Conservation (phyloP, 495 filamentous ascomycete species). For the Neurospora tetrasperma region DNA sequence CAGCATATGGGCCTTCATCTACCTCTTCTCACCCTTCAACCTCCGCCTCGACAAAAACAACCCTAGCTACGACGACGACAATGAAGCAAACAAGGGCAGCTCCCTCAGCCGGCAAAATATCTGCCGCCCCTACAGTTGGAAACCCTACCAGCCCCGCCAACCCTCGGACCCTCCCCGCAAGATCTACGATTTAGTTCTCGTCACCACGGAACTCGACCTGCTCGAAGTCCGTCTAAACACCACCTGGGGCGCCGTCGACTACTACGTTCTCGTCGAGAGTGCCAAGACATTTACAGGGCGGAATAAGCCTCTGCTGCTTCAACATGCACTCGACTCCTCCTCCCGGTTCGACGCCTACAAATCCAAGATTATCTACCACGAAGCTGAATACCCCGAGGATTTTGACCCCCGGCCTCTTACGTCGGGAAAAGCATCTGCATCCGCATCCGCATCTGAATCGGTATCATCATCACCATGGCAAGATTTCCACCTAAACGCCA, state of each 20-base stretch:
- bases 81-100: not conserved
- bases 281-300: constrained; percentile 39
- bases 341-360: constrained; percentile 30
- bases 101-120: constrained; percentile 7
- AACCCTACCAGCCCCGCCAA: constrained; percentile 14
- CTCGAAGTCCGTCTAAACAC: constrained; percentile 48
- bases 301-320: constrained; percentile 38
- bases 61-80: not conserved
- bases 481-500: constrained; percentile 42
- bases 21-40: not conserved
- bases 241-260: constrained; percentile 40
- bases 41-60: not conserved
- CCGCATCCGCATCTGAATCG: not conserved
- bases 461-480: constrained; percentile 14
- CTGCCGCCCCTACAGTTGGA: constrained; percentile 35
- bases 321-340: constrained; percentile 12
- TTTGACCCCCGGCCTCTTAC: constrained; percentile 18
- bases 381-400: constrained; percentile 32
- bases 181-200: constrained; percentile 45
- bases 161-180: constrained; percentile 24
- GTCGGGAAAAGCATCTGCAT: constrained; percentile 27
- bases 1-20: not conserved
- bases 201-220: constrained; percentile 48
- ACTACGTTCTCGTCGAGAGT: constrained; percentile 47
- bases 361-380: constrained; percentile 45